Percentiles rank a stretch among this genome's conserved stretches.
Conservation (phyloP, 2,329 filamentous ascomycete genomes). For the Chaetomium strumarium region DNA sequence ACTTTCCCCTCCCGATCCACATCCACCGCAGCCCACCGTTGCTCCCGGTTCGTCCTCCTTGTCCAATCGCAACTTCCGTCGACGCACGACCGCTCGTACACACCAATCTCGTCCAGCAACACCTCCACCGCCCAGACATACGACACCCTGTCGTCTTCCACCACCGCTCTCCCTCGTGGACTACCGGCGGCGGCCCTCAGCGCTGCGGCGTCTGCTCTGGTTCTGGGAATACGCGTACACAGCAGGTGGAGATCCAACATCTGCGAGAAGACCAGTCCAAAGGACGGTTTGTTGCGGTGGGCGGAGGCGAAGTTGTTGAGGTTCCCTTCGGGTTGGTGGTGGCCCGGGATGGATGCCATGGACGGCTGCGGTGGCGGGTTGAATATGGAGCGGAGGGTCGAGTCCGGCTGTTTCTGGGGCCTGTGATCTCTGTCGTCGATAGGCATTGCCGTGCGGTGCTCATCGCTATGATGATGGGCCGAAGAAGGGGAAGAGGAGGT, state of each 20-base stretch:
- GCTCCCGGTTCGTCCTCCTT: slow-evolving; percentile 39
- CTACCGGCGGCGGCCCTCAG: background rate
- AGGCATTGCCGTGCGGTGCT: background rate
- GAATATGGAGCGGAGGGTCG: slow-evolving; percentile 48
- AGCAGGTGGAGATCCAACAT: slow-evolving; percentile 51
- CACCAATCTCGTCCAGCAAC: slow-evolving; percentile 44
- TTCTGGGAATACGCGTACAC: slow-evolving; percentile 39
- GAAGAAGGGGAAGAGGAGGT: slow-evolving; percentile 22
- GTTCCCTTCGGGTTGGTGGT: background rate
- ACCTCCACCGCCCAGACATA: slow-evolving; percentile 45
- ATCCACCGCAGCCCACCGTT: slow-evolving; percentile 48
- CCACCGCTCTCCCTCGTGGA: slow-evolving; percentile 3
- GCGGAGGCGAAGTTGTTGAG: background rate
- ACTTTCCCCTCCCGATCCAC: slow-evolving; percentile 32
- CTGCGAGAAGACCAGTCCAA: slow-evolving; percentile 50
- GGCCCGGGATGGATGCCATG: background rate
- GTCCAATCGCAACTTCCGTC: slow-evolving; percentile 23
- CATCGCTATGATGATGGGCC: background rate
- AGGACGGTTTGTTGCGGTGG: slow-evolving; percentile 42
- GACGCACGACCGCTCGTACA: slow-evolving; percentile 27
- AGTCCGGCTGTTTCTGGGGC: slow-evolving; percentile 30
- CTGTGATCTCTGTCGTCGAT: slow-evolving; percentile 7
- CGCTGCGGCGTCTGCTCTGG: slow-evolving; percentile 32
- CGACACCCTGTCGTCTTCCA: slow-evolving; percentile 20
- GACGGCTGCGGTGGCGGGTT: slow-evolving; percentile 31